These are phyloP conservation scores for Calonectria pteridis DNA, from an alignment of 2,329 filamentous ascomycete genomes.

Conservation along the genomic window DNA sequence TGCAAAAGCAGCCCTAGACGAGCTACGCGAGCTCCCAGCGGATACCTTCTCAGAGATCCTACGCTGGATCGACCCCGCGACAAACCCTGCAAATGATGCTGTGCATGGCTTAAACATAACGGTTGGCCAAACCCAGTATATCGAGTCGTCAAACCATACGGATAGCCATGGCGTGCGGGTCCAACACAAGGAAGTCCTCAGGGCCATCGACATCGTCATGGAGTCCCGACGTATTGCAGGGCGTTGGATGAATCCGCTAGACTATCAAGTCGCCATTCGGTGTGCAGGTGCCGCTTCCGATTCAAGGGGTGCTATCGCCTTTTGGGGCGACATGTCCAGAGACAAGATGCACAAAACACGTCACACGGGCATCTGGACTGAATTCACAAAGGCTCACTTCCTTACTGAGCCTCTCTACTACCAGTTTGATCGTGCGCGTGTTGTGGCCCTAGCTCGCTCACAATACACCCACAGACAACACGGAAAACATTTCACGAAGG, in stretches of 20 bases:
- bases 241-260: conserved; percentile 49
- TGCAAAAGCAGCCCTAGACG: conserved; percentile 43
- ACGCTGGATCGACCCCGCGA: conserved; percentile 69
- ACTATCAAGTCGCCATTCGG: conserved; percentile 60
- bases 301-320: conserved; percentile 45
- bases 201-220: conserved; percentile 51
- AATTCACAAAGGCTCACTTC: conserved; percentile 63
- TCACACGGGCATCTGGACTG: conserved; percentile 53
- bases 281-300: conserved; percentile 62
- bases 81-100: conserved; percentile 62
- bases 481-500: neutral
- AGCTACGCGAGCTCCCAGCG: conserved; percentile 59
- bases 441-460: conserved; percentile 56
- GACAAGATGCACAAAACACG: conserved; percentile 46
- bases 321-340: conserved; percentile 49
- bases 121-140: conserved; percentile 55
- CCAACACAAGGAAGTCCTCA: conserved; percentile 54
- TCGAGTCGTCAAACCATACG: conserved; percentile 51
- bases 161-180: conserved; percentile 61
- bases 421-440: conserved; percentile 57
- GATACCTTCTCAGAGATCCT: conserved; percentile 74
- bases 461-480: conserved; percentile 43
- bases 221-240: conserved; percentile 46
- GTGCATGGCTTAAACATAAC: conserved; percentile 55
- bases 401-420: conserved; percentile 60